Percentiles rank a stretch among this genome's conserved stretches.
Evolutionary conservation across 2,329 filamentous ascomycete genomes (phyloP).

Genomic region (Fusarium newnesense): DNA sequence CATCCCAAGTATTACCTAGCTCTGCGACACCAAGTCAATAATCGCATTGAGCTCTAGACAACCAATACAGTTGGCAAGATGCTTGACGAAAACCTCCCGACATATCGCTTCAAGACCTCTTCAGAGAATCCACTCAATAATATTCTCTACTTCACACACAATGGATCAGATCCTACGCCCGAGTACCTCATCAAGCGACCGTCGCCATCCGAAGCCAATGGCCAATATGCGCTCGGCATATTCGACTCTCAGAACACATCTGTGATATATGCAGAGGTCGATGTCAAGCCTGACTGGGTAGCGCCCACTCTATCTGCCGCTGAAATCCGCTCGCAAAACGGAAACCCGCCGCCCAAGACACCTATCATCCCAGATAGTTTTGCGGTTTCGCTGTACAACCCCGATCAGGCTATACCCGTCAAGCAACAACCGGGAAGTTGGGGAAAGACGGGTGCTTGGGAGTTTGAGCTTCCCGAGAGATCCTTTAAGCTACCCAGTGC

Average conservation of each 20-base stretch:
- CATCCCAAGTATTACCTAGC: slow-evolving; percentile 11
- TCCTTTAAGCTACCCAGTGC: slow-evolving; percentile 84
- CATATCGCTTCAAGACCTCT: slow-evolving; percentile 65
- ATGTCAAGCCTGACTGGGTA: slow-evolving; percentile 86
- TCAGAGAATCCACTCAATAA: slow-evolving; percentile 65
- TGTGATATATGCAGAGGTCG: slow-evolving; percentile 87
- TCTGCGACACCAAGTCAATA: slow-evolving; percentile 15
- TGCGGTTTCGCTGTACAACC: slow-evolving; percentile 90
- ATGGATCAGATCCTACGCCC: slow-evolving; percentile 82
- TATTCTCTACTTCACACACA: slow-evolving; percentile 70
- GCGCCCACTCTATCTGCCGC: slow-evolving; percentile 84
- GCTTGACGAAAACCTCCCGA: slow-evolving; percentile 95
- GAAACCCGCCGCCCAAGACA: slow-evolving; percentile 66
- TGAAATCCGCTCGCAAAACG: slow-evolving; percentile 77
- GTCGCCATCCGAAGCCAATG: slow-evolving; percentile 73
- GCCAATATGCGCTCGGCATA: slow-evolving; percentile 87
- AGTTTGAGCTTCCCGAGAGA: slow-evolving; percentile 90
- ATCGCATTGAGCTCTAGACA: not conserved
- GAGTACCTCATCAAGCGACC: slow-evolving; percentile 86
- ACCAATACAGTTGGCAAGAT: slow-evolving; percentile 58
- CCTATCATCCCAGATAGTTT: slow-evolving; percentile 83
- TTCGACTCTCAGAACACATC: slow-evolving; percentile 84
- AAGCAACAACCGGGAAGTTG: slow-evolving; percentile 79
- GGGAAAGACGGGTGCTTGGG: slow-evolving; percentile 84
- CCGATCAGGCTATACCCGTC: slow-evolving; percentile 82